Evolutionary conservation across 2,329 filamentous ascomycete genomes (phyloP), one percentile per base, ranked within the genome.

Genomic region (Arthrobotrys sphaeroides): DNA sequence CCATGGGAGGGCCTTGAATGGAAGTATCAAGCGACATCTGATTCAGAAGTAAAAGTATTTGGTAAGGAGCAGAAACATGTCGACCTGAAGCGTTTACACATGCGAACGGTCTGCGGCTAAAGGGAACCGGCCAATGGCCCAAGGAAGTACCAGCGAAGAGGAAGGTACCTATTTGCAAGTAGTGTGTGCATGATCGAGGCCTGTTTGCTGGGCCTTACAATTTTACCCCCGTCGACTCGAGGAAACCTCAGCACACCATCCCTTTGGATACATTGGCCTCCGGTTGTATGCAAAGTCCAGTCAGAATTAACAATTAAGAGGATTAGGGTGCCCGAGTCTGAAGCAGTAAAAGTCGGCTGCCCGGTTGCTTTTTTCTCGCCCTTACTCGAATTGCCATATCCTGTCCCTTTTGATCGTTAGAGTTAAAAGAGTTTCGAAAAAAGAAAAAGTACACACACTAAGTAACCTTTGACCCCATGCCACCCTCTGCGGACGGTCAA

Each of bases 181-280:
- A 38, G 42, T 22, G 59, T 43, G 31, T 43, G 70, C 70, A 74
- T 74, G 47, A 74, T 74, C 38, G 62, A 42, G 61, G 51, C 24
- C 43, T 74, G 70, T 74, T 74, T 74, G 70, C 70, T 74, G 70
- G 62, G 57, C 70, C 70, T 74, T 67, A 57, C 66, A 68, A 57
- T 68, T 68, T 62, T 62, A 57, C 70, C 64, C 62, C 62, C 55
- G 61, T 65, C 51, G 38, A 59, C 53, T 49, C 45, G 67, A 60
- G 64, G 61, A 62, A n/a, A 68, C 55, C 62, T 68, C 62, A 74
- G 70, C 70, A 74, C 70, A 74, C 70, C 70, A 67, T 68, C 70
- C 70, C 53, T 74, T 68, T 61, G 62, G 47, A 68, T 53, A 51
- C 66, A 61, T 62, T 62, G 55, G 57, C 59, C 47, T 65, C 45